Conservation (phyloP, 2,329 filamentous ascomycete genomes). For the Aspergillus caelatus region DNA sequence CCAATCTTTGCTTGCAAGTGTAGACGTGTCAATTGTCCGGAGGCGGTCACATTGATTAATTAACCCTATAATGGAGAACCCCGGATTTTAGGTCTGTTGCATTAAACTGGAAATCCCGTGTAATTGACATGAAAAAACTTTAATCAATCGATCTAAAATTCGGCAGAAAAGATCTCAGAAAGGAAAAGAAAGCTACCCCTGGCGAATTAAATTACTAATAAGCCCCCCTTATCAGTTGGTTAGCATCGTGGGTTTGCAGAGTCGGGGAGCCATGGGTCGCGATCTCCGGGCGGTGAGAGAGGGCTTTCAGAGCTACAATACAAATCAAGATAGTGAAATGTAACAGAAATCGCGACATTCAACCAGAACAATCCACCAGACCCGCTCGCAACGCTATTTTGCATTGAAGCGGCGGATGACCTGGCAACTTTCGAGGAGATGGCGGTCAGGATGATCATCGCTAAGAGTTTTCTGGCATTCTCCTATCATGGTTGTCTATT, state of each 20-base stretch:
- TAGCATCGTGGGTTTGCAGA: not conserved
- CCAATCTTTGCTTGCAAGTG: not conserved
- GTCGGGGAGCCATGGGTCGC: not conserved
- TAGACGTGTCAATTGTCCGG: conserved; percentile 3
- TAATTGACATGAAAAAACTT: not conserved
- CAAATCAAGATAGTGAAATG: not conserved
- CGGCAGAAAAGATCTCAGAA: not conserved
- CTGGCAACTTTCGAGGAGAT: not conserved
- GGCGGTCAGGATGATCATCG: conserved; percentile 5
- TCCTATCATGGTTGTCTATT: conserved; percentile 1
- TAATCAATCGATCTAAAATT: not conserved
- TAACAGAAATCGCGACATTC: not conserved
- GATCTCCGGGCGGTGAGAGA: not conserved
- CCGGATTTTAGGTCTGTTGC: not conserved
- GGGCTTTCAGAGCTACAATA: not conserved
- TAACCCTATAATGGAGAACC: not conserved
- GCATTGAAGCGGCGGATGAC: conserved; percentile 2
- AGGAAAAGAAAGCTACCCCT: not conserved
- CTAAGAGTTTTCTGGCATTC: not conserved
- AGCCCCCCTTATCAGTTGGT: not conserved
- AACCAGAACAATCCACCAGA: not conserved
- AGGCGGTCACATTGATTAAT: not conserved
- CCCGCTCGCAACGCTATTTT: not conserved
- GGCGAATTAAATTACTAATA: not conserved
- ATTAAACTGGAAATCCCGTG: not conserved